Evolutionary conservation across 495 filamentous ascomycete genomes (phyloP).

Genomic region (Physcia stellaris): DNA sequence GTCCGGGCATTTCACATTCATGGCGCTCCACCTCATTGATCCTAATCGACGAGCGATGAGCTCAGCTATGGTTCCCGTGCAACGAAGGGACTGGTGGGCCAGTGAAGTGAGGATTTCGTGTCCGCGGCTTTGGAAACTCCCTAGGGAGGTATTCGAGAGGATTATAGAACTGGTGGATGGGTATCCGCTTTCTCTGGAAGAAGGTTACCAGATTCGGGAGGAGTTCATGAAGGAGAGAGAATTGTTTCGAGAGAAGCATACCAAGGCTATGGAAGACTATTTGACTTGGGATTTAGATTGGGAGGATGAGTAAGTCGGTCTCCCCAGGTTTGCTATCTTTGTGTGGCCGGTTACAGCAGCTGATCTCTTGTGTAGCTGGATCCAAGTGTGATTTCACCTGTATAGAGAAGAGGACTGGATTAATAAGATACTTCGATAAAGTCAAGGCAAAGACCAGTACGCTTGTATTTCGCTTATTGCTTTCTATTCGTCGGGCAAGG

Average conservation of each 20-base stretch:
- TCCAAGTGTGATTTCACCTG: too few relatives aligned
- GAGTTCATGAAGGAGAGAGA: not conserved
- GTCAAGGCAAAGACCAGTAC: too few relatives aligned
- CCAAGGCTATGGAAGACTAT: not conserved
- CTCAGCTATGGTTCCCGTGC: slow-evolving; percentile 43
- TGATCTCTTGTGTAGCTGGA: too few relatives aligned
- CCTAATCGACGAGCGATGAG: slow-evolving; percentile 38
- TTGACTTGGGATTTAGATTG: too few relatives aligned
- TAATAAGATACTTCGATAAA: too few relatives aligned
- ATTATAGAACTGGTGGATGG: too few relatives aligned
- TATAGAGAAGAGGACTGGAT: too few relatives aligned
- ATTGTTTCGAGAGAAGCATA: not conserved
- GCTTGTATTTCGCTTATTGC: too few relatives aligned
- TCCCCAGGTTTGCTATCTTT: too few relatives aligned
- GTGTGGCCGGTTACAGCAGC: too few relatives aligned
- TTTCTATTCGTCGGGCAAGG: too few relatives aligned
- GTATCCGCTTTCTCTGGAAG: not conserved
- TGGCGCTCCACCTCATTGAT: slow-evolving; percentile 42
- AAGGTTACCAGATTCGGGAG: not conserved
- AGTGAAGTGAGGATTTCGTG: slow-evolving; percentile 1
- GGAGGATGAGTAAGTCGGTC: too few relatives aligned
- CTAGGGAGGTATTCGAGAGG: slow-evolving; percentile 19
- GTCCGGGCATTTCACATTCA: slow-evolving; percentile 30
- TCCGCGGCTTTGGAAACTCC: slow-evolving; percentile 16
- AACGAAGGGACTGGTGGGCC: slow-evolving; percentile 27